Evolutionary conservation across 192 early-diverging fungal genomes (phyloP), one percentile per base, ranked within the genome.

Genomic region (Dispira simplex): DNA sequence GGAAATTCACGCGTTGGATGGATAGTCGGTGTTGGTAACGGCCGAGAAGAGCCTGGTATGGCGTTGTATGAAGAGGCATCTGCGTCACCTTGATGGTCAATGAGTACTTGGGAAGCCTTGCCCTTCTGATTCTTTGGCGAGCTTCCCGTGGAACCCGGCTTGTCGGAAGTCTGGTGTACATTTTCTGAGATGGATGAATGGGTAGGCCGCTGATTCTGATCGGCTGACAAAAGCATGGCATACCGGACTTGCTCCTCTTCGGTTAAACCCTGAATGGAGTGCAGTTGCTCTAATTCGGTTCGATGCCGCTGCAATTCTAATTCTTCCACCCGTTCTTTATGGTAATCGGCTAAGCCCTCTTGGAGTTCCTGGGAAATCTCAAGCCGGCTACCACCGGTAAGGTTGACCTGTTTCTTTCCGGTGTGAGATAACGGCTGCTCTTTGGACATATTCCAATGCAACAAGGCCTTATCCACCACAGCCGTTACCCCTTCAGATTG

Each of bases 181-280:
- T 39, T 39, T 6, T 39, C 32, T 39, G 32, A 39, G 32, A 1
- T 1, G 32, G 32, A 1, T 39, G 32, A 39, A 39, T 6, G 3
- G 32, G 32, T 39, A 4, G 32, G 32, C 32, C 3, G 32, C 32
- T 39, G 32, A 6, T 25, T 20, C 51, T 53, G 51, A 11, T 53
- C 51, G 21, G 26, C 26, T 26, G 51, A 53, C 18, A 53, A 26
- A 53, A 53, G 26, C 51, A 53, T 53, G 18, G 51, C 51, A n/a
- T 53, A 53, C 0, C 26, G 10, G 8, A 53, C n/a, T 26, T 25
- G 26, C 51, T 53, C 51, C 21, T 53, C 51, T 2, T 53, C 51
- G 51, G 21, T 53, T 18, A 53, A 25, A 11, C 51, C 51, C 21
- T 53, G 10, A 26, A 53, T 53, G 1, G 51, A 53, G 18, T 53